Conservation (phyloP, 345 rosid species). For the Lepidium aucheri region DNA sequence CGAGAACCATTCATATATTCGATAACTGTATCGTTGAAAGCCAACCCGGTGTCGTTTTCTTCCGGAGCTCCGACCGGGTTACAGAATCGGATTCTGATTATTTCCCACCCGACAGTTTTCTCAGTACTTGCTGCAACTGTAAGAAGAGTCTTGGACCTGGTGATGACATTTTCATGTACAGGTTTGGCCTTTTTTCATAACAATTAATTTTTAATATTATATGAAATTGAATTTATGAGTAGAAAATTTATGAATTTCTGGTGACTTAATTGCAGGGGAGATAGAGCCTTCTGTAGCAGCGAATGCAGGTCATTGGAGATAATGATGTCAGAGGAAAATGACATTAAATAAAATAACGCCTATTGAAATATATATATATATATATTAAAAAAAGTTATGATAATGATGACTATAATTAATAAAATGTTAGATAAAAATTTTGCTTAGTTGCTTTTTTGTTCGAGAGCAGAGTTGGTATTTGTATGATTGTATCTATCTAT, state of each 20-base stretch:
- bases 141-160: constrained; percentile 71
- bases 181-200: constrained; percentile 31
- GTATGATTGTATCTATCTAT: constrained; percentile 6
- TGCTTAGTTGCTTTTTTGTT: constrained; percentile 6
- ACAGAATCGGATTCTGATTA: constrained; percentile 24
- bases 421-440: constrained; percentile 16
- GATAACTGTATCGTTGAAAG: constrained; percentile 69
- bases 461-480: constrained; percentile 6
- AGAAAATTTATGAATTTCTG: not conserved
- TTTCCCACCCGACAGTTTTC: constrained; percentile 51
- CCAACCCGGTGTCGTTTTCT: constrained; percentile 45
- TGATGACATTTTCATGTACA: constrained; percentile 90
- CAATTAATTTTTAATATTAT: not conserved
- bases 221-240: not conserved
- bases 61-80: constrained; percentile 22
- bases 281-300: constrained; percentile 83
- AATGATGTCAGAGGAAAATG: constrained; percentile 43
- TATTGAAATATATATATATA: not conserved
- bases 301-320: constrained; percentile 77
- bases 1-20: constrained; percentile 85
- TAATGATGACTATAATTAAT: constrained; percentile 17
- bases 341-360: constrained; percentile 6
- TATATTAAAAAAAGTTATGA: not conserved
- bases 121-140: constrained; percentile 70
- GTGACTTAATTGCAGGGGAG: constrained; percentile 49